phyloP scores from a whole-genome alignment of 371 early-diverging fungal genomes.

The Vairimorpha necatrix region DNA sequence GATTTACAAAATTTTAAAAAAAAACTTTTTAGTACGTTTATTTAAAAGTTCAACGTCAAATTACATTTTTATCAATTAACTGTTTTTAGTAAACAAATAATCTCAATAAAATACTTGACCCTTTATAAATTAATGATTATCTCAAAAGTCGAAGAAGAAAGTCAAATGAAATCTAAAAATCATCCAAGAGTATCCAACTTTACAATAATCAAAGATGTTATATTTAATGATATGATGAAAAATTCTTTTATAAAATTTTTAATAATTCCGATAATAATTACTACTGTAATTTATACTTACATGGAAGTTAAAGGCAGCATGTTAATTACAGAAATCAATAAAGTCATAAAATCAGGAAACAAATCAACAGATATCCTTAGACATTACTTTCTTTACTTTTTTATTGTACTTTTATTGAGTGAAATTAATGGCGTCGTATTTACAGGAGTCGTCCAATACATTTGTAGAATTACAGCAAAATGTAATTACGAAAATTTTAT shows the following conservation, averaged over 20 bases:
- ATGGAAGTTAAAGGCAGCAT: constrained; percentile 25
- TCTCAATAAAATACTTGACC: no score
- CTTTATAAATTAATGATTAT: no score
- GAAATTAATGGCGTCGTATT: constrained; percentile 51
- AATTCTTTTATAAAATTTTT: neutral
- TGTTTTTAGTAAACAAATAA: no score
- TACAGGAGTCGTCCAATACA: constrained; percentile 42
- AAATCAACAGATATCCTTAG: neutral
- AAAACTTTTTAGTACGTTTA: no score
- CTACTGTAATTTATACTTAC: constrained; percentile 16
- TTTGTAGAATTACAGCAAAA: constrained; percentile 39
- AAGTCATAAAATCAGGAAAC: neutral
- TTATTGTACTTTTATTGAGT: constrained; percentile 21
- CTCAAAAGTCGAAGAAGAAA: no score
- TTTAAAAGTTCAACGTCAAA: no score
- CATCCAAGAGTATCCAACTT: neutral
- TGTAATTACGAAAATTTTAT: constrained; percentile 49
- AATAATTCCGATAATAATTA: constrained; percentile 32
- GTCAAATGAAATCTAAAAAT: no score
- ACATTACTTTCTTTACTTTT: constrained; percentile 12
- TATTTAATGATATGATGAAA: neutral
- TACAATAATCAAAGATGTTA: neutral
- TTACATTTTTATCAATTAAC: no score
- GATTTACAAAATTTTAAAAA: no score
- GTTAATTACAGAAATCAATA: neutral